Evolutionary conservation across 2,329 filamentous ascomycete species (phyloP), one percentile per base, ranked within the genome.

Genomic region (Diaporthe nobilis): DNA sequence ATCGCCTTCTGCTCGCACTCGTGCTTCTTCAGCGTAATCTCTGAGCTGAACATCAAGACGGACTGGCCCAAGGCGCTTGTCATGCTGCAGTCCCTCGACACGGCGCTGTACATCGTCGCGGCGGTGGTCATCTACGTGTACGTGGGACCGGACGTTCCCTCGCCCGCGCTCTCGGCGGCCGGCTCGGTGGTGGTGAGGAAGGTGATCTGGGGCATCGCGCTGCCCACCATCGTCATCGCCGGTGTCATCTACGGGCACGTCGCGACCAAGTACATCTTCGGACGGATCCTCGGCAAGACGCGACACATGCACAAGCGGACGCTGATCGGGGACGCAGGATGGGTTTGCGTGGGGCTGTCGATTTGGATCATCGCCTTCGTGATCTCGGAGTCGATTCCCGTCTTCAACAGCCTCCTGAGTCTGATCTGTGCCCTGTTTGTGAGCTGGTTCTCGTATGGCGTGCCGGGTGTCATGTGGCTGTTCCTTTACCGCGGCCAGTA

Each of bases 161-260:
- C 90, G 1, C 93, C 93, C 0, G 93, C 93, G 0, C 87, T 95
- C 1, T 90, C 91, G 10, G 91, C 91, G 9, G 90, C 92, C 10
- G 87, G 88, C 4, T 83, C 83, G 0, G 81, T 81, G 2, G 80
- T 88, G 0, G 84, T 94, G 63, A 87, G 89, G 31, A 94, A 94
- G 80, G 84, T 93, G 15, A 92, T 92, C 17, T 94, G 91, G 83
- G 92, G 91, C 34, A 86, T 94, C 76, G 93, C 93, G 0, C 86
- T 93, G 3, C 92, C 92, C 2, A 94, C 92, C 2, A 94, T 94
- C 75, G 85, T 94, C 65, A 90, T 95, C 68, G 91, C 92, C 0
- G 93, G 93, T 72, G 92, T 94, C 9, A 92, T 95, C 77, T 92
- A 93, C 80, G 92, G 90, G 17, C 90, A 92, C 76, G 90, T 94